Base-by-base conservation (phyloP, 148 eudicot species). In the Fagopyrum tataricum region DNA sequence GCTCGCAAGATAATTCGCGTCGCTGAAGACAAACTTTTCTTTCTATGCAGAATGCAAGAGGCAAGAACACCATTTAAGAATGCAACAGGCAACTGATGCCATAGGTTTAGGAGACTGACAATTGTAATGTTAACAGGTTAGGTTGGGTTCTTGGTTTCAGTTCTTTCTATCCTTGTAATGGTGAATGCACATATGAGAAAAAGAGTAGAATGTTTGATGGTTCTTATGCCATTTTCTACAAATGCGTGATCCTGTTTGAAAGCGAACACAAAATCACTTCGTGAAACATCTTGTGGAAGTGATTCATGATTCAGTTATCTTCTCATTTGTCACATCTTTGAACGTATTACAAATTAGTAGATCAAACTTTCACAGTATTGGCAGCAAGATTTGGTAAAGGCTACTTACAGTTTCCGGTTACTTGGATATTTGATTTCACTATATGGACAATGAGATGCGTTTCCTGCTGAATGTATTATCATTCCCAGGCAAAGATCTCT, bases 401-500 rank as follows among this genome's bases (percentile, higher is more conserved):
- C 61, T n/a, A 20, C 11, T 20, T 8, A 7, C 1, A 46, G 18
- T 55, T 4, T 1, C 10, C 4, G 21, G 61, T 55, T 20, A 55
- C 61, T 55, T 24, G 9, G 61, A 26, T 76, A 44, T 80, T 86
- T 21, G 64, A 58, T 74, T 43, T 31, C 37, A 31, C 1, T 2
- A 2, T 52, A 83, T 86, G 71, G 44, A 77, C 31, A 89, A 88
- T 14, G 88, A 87, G 76, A 84, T 80, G 1, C 91, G 83, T 66
- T 86, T 92, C 84, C 82, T 90, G 13, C 85, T 89, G 41, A 73
- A 49, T 68, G 79, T 84, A 75, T 83, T 79, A 40, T 78, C 97
- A 78, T 77, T 83, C 15, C 88, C 93, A 3, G 90, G 88, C 70
- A 87, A 79, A 7, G 97, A 89, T 74, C 91, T 86, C 83, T 94